Evolutionary conservation across 2,329 filamentous ascomycete species (phyloP).

Genomic region (Colletotrichum salicis): DNA sequence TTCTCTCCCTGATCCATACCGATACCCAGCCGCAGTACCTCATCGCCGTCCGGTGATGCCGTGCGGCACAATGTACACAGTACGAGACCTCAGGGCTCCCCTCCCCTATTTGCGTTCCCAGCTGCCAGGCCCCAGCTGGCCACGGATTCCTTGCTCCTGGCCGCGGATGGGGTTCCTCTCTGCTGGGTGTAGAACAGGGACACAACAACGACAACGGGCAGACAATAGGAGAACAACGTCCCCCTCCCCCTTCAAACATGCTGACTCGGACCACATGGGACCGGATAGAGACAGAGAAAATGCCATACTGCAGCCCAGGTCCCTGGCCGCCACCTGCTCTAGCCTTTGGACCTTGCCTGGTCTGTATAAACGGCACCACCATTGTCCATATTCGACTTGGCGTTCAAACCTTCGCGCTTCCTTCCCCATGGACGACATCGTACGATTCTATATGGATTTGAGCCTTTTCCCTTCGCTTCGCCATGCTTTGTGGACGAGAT

Average conservation of each 20-base stretch:
- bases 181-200: constrained; percentile 1
- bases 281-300: background rate
- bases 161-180: constrained; percentile 1
- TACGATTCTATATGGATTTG: constrained; percentile 28
- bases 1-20: constrained; percentile 15
- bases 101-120: background rate
- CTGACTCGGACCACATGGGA: constrained; percentile 24
- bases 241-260: constrained; percentile 21
- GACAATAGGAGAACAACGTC: background rate
- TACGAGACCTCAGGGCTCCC: background rate
- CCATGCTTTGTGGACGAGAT: constrained; percentile 24
- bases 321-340: constrained; percentile 13
- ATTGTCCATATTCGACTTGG: constrained; percentile 11
- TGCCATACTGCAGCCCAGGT: background rate
- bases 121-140: constrained; percentile 5
- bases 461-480: constrained; percentile 4
- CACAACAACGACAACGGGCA: background rate
- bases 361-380: background rate
- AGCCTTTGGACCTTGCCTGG: background rate
- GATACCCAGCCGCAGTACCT: background rate
- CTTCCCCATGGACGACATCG: constrained; percentile 23
- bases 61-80: background rate
- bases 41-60: background rate
- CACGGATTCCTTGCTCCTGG: constrained; percentile 2
- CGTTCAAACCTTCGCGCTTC: constrained; percentile 23